Evolutionary conservation across 1,284 basidiomycete species (phyloP).

Genomic region (Trichosporon sp.): DNA sequence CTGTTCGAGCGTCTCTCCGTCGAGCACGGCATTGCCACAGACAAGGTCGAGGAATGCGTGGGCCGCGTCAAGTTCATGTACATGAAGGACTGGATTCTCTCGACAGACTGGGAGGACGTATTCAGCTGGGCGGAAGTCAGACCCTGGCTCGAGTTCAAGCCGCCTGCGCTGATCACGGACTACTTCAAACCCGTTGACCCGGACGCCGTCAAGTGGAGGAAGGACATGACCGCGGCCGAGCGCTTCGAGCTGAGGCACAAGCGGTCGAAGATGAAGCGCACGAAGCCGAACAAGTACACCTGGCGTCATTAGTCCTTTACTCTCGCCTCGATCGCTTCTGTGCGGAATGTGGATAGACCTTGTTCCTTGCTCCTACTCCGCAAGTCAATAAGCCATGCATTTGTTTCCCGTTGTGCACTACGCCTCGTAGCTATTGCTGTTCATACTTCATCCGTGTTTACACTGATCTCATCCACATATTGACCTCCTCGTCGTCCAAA

Average conservation of each 20-base stretch:
- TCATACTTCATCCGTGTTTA: too few relatives aligned
- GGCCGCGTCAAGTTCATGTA: neutral
- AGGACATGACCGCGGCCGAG: neutral
- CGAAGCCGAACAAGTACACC: neutral
- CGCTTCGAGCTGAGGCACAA: neutral
- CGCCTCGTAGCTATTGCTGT: too few relatives aligned
- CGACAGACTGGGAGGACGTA: neutral
- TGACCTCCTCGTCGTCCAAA: too few relatives aligned
- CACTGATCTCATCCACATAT: too few relatives aligned
- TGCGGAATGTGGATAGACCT: too few relatives aligned
- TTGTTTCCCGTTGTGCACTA: too few relatives aligned
- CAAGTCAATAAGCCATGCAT: too few relatives aligned
- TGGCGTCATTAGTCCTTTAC: neutral
- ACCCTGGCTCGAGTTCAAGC: neutral
- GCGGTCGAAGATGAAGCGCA: neutral
- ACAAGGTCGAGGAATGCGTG: neutral
- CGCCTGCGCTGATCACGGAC: neutral
- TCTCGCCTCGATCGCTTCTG: too few relatives aligned
- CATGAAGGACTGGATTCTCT: neutral
- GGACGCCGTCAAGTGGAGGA: neutral
- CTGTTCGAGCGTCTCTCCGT: neutral
- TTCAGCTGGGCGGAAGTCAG: neutral
- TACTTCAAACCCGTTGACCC: neutral
- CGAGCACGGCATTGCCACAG: neutral
- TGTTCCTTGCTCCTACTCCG: too few relatives aligned